Percentiles rank a stretch among this genome's conserved stretches.
Evolutionary conservation across 192 early-diverging fungal genomes (phyloP).

Genomic region (Thamnidium elegans): DNA sequence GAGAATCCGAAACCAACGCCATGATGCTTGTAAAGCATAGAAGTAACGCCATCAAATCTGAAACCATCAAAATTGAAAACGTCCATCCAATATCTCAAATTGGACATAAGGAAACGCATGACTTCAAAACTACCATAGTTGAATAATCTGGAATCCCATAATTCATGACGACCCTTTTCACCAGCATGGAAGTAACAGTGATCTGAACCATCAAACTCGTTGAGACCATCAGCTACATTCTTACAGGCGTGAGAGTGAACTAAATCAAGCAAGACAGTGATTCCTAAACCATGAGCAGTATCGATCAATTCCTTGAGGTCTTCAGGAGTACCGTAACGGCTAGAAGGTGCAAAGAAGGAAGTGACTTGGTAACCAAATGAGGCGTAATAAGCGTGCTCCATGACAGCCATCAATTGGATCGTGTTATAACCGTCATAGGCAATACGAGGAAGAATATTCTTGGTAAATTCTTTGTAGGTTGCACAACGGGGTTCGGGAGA

Average conservation of each 20-base stretch:
- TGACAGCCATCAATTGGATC: conserved; percentile 88
- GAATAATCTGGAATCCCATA: conserved; percentile 94
- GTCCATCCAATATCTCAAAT: conserved; percentile 91
- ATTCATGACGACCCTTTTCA: conserved; percentile 77
- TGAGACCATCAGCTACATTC: conserved; percentile 92
- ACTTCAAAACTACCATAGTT: conserved; percentile 94
- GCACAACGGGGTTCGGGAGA: conserved; percentile 77
- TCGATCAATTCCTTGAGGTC: conserved; percentile 90
- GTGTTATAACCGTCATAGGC: conserved; percentile 78
- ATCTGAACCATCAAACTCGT: conserved; percentile 94
- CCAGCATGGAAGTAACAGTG: conserved; percentile 96
- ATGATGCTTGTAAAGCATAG: conserved; percentile 95
- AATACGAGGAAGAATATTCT: conserved; percentile 84
- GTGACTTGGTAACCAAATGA: conserved; percentile 98
- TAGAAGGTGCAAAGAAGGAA: conserved; percentile 91
- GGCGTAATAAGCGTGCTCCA: conserved; percentile 99
- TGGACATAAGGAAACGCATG: conserved; percentile 90
- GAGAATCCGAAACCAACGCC: conserved; percentile 92
- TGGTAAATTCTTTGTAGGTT: conserved; percentile 89
- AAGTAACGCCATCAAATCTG: conserved; percentile 97
- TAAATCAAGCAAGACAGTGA: conserved; percentile 87
- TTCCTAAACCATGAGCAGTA: conserved; percentile 84
- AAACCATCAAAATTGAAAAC: conserved; percentile 93
- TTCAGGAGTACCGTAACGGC: conserved; percentile 92
- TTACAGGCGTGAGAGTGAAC: conserved; percentile 97